These are phyloP conservation scores for Microbotryum saponariae DNA, from an alignment of 1,284 basidiomycete genomes.

Conservation along the genomic window DNA sequence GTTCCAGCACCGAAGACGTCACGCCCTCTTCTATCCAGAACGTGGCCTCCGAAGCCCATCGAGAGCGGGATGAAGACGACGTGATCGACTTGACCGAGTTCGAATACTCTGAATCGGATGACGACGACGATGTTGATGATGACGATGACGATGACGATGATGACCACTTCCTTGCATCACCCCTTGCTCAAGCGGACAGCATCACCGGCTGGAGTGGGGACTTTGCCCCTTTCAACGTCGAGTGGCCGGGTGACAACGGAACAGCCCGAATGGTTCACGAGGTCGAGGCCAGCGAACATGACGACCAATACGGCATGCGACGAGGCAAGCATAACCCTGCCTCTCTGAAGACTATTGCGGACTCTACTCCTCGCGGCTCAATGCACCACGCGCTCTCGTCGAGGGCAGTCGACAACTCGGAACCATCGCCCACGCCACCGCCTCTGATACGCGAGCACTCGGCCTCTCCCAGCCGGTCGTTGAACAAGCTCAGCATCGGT, in stretches of 20 bases:
- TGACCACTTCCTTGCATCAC: neutral
- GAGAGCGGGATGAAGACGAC: conserved; percentile 19
- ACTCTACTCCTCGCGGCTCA: conserved; percentile 9
- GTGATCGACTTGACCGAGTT: conserved; percentile 27
- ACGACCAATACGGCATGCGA: neutral
- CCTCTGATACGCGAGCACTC: conserved; percentile 2
- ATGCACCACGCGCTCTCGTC: neutral
- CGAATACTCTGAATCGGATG: conserved; percentile 28
- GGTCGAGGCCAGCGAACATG: neutral
- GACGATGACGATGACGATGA: conserved; percentile 18
- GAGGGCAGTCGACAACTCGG: neutral
- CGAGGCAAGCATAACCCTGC: neutral
- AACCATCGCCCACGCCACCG: conserved; percentile 2
- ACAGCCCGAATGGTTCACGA: neutral
- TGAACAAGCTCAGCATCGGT: neutral
- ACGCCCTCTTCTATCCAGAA: neutral
- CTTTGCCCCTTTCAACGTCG: conserved; percentile 5
- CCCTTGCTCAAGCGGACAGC: neutral
- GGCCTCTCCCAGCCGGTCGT: neutral
- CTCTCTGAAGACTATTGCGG: neutral
- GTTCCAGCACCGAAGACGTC: neutral
- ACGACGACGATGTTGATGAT: conserved; percentile 16
- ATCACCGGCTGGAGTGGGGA: conserved; percentile 4
- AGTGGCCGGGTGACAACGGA: conserved; percentile 7
- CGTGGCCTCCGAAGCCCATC: neutral